Evolutionary conservation across 352 stramenopile genomes (phyloP), one percentile per base, ranked within the genome.

Genomic region (Globisporangium paroecandrum): DNA sequence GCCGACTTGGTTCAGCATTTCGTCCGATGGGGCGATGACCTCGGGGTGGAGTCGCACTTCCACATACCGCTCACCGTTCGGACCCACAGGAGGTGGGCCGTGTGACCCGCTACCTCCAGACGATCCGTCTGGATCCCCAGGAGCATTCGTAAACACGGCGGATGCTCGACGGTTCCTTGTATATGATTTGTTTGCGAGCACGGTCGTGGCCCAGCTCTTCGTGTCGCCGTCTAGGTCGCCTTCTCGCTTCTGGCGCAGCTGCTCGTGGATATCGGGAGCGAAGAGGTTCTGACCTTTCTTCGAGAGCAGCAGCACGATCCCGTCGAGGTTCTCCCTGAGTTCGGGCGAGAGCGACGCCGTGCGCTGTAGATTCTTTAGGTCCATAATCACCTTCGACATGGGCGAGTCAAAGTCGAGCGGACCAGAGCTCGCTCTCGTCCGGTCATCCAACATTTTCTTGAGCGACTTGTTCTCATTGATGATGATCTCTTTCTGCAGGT

Each of bases 401-500:
- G 86, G 86, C 15, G 86, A 94, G 56, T 92, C 82, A 57, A 94
- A 90, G 60, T 94, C 86, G 10, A 94, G 71, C 3, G 77, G 78
- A 0, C 75, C 76, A 0, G 69, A 66, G 10, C 77, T 77, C 18
- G 75, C 66, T 1, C 69, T 73, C 0, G 67, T 72, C 2, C 84
- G 78, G 41, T 91, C 82, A 55, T 91, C 82, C 7, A 94, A 78
- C 81, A 92, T 92, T 69, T 82, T 85, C 70, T 94, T 94, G 29
- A 94, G 75, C 15, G 82, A 90, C 51, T 89, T 90, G 74, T 92
- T 94, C 64, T 94, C 86, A 51, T 91, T 92, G 57, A 91, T 82
- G 64, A 94, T 91, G 60, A 91, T 87, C 62, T 92, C 83, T 49
- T 89, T 89, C 60, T 94, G 83, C 34, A 89, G 54, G 55, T 91